Evolutionary conservation across 805 yeast species (phyloP), one percentile per base, ranked within the genome.

Genomic region (Debaryomyces castellii): DNA sequence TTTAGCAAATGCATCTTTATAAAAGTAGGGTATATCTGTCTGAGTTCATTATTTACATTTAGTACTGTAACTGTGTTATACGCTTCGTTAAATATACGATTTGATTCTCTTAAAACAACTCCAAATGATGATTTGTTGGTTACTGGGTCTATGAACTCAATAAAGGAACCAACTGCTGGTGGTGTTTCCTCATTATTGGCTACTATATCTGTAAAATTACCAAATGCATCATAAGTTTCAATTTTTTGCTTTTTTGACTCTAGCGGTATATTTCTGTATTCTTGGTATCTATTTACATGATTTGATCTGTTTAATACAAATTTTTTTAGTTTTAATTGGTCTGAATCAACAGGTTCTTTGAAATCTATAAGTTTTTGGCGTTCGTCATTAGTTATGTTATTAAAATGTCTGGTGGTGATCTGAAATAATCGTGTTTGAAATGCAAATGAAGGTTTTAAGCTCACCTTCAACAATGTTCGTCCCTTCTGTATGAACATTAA

Each of bases 141-240:
- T 5, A 45, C 36, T 2, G 53, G 54, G 23, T 59, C 54, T 1
- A 49, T 37, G 46, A 63, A 64, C 47, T 74, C 77, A 6, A 76
- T 66, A 1, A 76, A 45, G 2, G 77, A 68, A 1, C 81, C 81
- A 4, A 48, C 46, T 1, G 40, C 44, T 0, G 70, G 67, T 7
- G 54, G 44, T 5, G 34, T 39, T 27, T 27, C 46, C 16, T 51
- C 47, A 25, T 44, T 44, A 9, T 16, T 34, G 11, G 40, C 40
- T 25, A 44, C 28, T 8, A 36, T 33, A 20, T 44, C 44, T 34
- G 34, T 17, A 12, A 44, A 34, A 18, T 42, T 27, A 14, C 28
- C 38, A 38, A 45, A 21, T 23, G 44, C 35, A 18, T 38, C 42
- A 24, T 18, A 43, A 7, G 43, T 18, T 4, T 27, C 25, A 10